Percentiles rank a stretch among this genome's conserved stretches.
These are phyloP conservation scores for Rhododendron griersonianum DNA, from an alignment of 148 eudicot species.

Conservation along the genomic window DNA sequence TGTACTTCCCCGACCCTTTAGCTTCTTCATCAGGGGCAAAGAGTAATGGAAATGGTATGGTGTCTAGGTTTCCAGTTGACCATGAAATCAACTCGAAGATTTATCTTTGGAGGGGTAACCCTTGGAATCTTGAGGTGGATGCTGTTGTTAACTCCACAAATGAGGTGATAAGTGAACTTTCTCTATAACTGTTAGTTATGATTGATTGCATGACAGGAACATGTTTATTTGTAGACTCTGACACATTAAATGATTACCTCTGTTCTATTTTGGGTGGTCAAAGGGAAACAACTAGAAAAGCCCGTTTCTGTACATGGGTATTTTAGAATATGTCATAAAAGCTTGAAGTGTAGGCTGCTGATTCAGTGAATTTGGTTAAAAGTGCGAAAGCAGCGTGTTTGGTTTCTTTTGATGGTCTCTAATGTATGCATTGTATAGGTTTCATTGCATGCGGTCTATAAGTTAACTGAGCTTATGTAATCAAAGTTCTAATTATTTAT, in stretches of 20 bases:
- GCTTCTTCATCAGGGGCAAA: constrained; percentile 57
- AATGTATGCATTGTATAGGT: not conserved
- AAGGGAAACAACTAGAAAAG: not conserved
- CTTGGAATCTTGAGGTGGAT: constrained; percentile 99
- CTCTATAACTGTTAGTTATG: not conserved
- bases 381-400: not conserved
- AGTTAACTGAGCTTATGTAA: not conserved
- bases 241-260: not conserved
- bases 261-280: constrained; percentile 5
- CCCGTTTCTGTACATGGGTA: not conserved
- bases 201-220: not conserved
- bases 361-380: not conserved
- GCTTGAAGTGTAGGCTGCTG: not conserved
- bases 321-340: not conserved
- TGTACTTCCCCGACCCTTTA: constrained; percentile 81
- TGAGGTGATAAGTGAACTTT: constrained; percentile 51
- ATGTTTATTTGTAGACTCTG: not conserved
- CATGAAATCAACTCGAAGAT: constrained; percentile 82
- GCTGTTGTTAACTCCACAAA: constrained; percentile 98
- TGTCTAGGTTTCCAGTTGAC: constrained; percentile 85
- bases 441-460: not conserved
- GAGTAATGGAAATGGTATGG: constrained; percentile 54
- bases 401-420: not conserved
- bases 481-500: not conserved
- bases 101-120: constrained; percentile 95